phyloP scores from a whole-genome alignment of 2,329 filamentous ascomycete species.

The Cyclaneusma minus region DNA sequence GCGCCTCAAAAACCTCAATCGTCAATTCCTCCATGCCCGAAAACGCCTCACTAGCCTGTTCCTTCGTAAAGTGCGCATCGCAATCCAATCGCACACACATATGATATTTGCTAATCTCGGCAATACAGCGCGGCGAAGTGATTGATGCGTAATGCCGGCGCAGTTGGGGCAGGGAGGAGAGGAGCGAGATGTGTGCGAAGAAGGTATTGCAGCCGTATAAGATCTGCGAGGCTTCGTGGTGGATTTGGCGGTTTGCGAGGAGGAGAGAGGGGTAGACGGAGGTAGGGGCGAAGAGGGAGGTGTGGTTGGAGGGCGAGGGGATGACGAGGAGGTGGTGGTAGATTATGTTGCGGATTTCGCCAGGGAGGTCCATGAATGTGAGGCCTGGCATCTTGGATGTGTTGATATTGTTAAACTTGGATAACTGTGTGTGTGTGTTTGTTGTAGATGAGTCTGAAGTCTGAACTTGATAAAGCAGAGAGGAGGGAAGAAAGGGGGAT shows the following conservation, averaged over 20 bases:
- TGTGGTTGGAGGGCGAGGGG: slow-evolving; percentile 8
- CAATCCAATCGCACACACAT: slow-evolving; percentile 30
- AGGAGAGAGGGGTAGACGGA: slow-evolving; percentile 24
- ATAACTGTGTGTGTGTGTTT: no score
- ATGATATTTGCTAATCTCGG: slow-evolving; percentile 26
- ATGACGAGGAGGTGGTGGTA: slow-evolving; percentile 19
- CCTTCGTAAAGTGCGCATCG: slow-evolving; percentile 26
- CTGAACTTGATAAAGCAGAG: no score
- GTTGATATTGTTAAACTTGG: no score
- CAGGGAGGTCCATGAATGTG: slow-evolving; percentile 27
- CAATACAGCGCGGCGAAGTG: slow-evolving; percentile 14
- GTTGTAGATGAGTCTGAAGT: no score
- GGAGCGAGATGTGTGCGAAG: slow-evolving; percentile 29
- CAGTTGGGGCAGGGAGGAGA: slow-evolving; percentile 27
- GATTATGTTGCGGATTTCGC: slow-evolving; percentile 46
- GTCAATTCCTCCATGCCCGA: slow-evolving; percentile 27
- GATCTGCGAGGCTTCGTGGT: slow-evolving; percentile 25
- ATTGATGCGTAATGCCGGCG: slow-evolving; percentile 20
- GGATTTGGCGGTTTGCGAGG: slow-evolving; percentile 22
- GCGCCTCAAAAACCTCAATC: slow-evolving; percentile 31
- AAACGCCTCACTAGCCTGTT: slow-evolving; percentile 26
- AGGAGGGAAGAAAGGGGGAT: no score
- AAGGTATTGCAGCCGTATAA: slow-evolving; percentile 34
- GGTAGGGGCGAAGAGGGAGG: slow-evolving; percentile 7
- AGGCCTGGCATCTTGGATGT: no score